phyloP scores from a whole-genome alignment of 208 protist genomes.

The Trypanosoma scelopori region DNA sequence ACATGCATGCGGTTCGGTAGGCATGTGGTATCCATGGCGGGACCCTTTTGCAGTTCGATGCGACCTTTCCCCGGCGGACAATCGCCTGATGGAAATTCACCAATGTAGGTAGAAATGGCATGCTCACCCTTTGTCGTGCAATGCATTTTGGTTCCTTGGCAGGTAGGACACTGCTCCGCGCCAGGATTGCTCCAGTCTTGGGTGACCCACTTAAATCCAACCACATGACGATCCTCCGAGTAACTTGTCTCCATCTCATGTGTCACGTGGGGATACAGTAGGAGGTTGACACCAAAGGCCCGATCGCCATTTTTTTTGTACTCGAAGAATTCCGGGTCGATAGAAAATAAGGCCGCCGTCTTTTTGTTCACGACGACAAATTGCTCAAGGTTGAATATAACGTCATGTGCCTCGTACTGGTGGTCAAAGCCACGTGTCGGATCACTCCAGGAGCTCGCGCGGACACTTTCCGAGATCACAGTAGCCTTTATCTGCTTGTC shows the following conservation, averaged over 20 bases:
- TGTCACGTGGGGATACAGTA: conserved; percentile 68
- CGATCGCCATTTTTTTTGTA: conserved; percentile 57
- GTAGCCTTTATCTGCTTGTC: conserved; percentile 55
- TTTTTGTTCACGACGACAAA: conserved; percentile 51
- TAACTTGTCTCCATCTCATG: conserved; percentile 56
- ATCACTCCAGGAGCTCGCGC: conserved; percentile 59
- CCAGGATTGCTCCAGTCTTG: conserved; percentile 61
- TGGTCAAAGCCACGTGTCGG: conserved; percentile 46
- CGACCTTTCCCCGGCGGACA: conserved; percentile 47
- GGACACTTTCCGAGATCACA: conserved; percentile 70
- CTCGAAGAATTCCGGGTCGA: conserved; percentile 76
- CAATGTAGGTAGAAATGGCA: conserved; percentile 42
- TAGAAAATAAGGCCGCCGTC: conserved; percentile 34
- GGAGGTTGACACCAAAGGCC: conserved; percentile 83
- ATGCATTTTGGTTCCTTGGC: conserved; percentile 50
- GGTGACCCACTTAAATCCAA: conserved; percentile 74
- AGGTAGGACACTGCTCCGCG: conserved; percentile 62
- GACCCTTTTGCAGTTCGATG: conserved; percentile 71
- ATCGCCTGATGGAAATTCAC: conserved; percentile 64
- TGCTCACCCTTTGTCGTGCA: conserved; percentile 33
- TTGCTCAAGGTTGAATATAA: conserved; percentile 63
- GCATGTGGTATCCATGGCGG: conserved; percentile 52
- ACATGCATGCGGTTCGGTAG: conserved; percentile 52
- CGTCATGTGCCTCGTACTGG: conserved; percentile 47
- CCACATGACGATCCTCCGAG: conserved; percentile 64